Percentiles rank a stretch among this genome's conserved stretches.
Conservation (phyloP, 163 green algal genomes). For the Chloromonas sp. region DNA sequence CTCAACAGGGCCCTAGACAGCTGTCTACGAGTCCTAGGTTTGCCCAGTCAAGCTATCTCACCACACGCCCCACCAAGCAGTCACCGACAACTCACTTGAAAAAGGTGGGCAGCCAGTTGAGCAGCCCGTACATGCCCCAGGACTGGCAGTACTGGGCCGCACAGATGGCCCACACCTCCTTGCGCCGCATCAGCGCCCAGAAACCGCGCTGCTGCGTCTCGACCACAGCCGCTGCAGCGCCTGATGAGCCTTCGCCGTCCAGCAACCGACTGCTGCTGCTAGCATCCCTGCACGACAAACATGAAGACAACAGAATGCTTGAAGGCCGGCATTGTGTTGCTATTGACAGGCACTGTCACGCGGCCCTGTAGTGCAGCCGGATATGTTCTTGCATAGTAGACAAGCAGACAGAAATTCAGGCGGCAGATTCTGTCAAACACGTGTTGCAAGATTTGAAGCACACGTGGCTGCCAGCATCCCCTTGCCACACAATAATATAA, state of each 20-base stretch:
- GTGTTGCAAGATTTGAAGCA: too few relatives aligned
- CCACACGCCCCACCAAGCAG: neutral
- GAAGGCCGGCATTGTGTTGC: too few relatives aligned
- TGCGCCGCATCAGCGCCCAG: slow-evolving; percentile 37
- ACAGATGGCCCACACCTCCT: slow-evolving; percentile 74
- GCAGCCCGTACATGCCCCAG: slow-evolving; percentile 69
- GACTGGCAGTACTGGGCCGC: slow-evolving; percentile 60
- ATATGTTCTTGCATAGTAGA: too few relatives aligned
- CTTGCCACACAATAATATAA: too few relatives aligned
- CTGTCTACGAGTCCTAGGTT: too few relatives aligned
- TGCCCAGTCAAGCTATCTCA: too few relatives aligned
- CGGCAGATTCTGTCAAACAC: too few relatives aligned
- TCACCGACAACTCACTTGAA: slow-evolving; percentile 32
- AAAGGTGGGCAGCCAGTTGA: slow-evolving; percentile 80
- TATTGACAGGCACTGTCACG: too few relatives aligned
- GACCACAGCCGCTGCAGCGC: neutral
- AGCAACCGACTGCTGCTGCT: neutral
- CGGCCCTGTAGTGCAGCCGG: too few relatives aligned
- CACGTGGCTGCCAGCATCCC: too few relatives aligned
- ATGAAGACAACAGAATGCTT: neutral
- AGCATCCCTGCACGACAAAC: neutral
- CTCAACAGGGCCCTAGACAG: too few relatives aligned
- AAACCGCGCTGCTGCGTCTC: slow-evolving; percentile 14
- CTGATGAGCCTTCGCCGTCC: neutral
- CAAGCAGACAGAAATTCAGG: too few relatives aligned